Conservation (phyloP, 2,329 filamentous ascomycete species). For the Hymenotorrendiella dingleyae region DNA sequence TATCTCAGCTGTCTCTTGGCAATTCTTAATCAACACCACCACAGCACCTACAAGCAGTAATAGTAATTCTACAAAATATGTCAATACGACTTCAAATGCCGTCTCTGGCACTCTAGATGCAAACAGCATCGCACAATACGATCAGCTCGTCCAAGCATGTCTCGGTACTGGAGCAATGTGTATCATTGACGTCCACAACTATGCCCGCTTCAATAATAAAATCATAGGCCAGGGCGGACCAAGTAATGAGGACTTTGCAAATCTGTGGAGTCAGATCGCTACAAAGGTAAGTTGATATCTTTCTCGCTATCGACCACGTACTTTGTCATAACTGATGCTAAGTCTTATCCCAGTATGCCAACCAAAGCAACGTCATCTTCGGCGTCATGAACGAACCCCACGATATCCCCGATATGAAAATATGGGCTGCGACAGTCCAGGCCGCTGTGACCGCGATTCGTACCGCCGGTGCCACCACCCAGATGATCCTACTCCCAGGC, state of each 20-base stretch:
- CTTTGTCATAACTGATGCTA: background rate
- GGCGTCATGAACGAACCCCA: slow-evolving; percentile 64
- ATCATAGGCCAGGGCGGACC: slow-evolving; percentile 63
- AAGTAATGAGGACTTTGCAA: slow-evolving; percentile 47
- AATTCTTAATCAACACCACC: slow-evolving; percentile 46
- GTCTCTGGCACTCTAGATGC: slow-evolving; percentile 38
- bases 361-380: slow-evolving; percentile 50
- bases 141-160: slow-evolving; percentile 51
- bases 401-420: slow-evolving; percentile 36
- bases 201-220: slow-evolving; percentile 40
- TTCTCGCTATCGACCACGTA: too few species aligned
- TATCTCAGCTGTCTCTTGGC: slow-evolving; percentile 45
- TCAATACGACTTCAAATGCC: background rate
- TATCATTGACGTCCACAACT: slow-evolving; percentile 55
- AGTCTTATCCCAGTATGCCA: slow-evolving; percentile 50
- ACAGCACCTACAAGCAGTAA: slow-evolving; percentile 26
- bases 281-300: slow-evolving; percentile 1
- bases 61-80: slow-evolving; percentile 17
- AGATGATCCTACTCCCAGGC: slow-evolving; percentile 60
- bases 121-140: slow-evolving; percentile 45
- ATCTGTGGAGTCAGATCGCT: slow-evolving; percentile 9
- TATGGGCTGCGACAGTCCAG: slow-evolving; percentile 57
- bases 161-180: slow-evolving; percentile 51
- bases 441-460: slow-evolving; percentile 60
- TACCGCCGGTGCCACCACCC: slow-evolving; percentile 52